These are phyloP conservation scores for Talaromyces sp. DNA, from an alignment of 2,329 filamentous ascomycete genomes.

Conservation along the genomic window DNA sequence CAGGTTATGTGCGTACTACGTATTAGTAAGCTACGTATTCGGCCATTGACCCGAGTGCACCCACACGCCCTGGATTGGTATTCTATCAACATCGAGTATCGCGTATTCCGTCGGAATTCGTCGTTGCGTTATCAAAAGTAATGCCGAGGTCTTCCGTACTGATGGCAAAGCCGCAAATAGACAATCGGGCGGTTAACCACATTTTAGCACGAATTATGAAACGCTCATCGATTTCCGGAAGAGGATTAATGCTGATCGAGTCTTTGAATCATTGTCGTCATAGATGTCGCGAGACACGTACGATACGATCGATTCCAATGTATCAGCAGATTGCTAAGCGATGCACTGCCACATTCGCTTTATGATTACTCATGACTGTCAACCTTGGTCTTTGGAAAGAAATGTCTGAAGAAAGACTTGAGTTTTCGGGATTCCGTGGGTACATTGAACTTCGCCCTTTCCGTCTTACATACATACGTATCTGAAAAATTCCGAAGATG, in stretches of 20 bases:
- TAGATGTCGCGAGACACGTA: not conserved
- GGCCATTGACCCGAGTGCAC: not conserved
- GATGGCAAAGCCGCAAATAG: not conserved
- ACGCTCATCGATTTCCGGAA: not conserved
- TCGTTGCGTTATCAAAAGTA: not conserved
- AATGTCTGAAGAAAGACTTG: not conserved
- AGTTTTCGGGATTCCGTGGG: not conserved
- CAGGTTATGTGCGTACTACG: not conserved
- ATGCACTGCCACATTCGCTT: not conserved
- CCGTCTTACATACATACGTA: not conserved
- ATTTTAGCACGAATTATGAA: not conserved
- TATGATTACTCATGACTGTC: not conserved
- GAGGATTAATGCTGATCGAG: not conserved
- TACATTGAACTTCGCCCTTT: not conserved
- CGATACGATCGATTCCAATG: not conserved
- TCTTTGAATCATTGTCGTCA: not conserved
- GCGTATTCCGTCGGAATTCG: not conserved
- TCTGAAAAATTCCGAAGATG: not conserved
- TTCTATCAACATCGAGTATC: too few species aligned
- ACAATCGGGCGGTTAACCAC: not conserved
- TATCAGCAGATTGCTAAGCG: not conserved
- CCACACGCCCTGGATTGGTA: not conserved
- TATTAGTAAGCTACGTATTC: not conserved
- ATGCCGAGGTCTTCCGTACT: not conserved
- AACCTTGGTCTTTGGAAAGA: not conserved